Base-by-base conservation (phyloP, 108 stramenopile species). In the Cyclotella choctawhatcheeana region DNA sequence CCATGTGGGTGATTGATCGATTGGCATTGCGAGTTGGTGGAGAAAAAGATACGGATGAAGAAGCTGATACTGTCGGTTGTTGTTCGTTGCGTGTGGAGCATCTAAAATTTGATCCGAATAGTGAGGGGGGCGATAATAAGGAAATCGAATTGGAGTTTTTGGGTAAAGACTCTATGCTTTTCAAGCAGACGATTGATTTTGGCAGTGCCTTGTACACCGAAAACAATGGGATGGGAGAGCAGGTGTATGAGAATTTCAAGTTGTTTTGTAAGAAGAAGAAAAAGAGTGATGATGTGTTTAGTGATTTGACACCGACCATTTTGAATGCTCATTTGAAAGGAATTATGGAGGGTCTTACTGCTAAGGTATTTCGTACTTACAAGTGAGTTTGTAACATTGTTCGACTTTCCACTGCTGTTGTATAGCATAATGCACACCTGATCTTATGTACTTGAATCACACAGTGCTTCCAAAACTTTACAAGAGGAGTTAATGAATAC, bases 331-430 rank as follows among this genome's bases (percentile, higher is more conserved):
- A 99, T 67, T 85, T 99, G 63, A 96, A 97, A 67, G 79, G 82
- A 8, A 91, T 98, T 61, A 99, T 99, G 99, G 96, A 97, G 17
- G 99, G 99, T 1, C 85, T 99, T 8, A 89, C 96, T n/a, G 99
- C 99, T 61, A 99, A 99, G 73, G 99, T 99, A 0, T 99, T 99
- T 80, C 97, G 99, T 95, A 99, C 99, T 37, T 99, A 97, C 93
- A 99, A 99, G 59, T 60, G 59, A 60, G 59, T 60, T 55, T 30
- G 7, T 6, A 6, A 29, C 16, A 27, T 27, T 27, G 25, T 55
- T 6, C 8, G 12, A 27, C 25, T 10, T 55, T 40, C 37, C 37
- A 8, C 12, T 26, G 25, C 4, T 22, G 21, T 24, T 26, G 25
- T 55, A 10, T 55, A 4, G 5, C 25, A 3, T 5, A n/a, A 4